Evolutionary conservation across 768 basidiomycete genomes (phyloP).

Genomic region (Pleurotus djamor): DNA sequence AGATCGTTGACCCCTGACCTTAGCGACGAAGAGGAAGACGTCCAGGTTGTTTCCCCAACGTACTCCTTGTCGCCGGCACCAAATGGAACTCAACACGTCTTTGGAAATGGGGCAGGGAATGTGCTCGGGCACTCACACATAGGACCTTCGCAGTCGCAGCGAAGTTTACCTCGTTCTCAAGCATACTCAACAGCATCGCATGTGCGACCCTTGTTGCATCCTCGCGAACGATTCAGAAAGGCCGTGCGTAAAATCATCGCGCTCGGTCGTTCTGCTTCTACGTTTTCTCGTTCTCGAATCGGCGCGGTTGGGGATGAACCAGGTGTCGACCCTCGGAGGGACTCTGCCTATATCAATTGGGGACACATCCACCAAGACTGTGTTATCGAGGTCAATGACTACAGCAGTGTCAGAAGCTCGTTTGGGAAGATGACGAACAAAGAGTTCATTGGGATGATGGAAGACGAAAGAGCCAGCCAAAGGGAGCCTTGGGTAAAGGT

Average conservation of each 20-base stretch:
- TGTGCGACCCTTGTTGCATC: slow-evolving; percentile 22
- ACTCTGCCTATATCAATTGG: slow-evolving; percentile 52
- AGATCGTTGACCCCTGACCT: slow-evolving; percentile 67
- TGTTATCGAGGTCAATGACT: slow-evolving; percentile 66
- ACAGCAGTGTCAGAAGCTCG: slow-evolving; percentile 53
- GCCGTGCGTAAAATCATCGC: slow-evolving; percentile 63
- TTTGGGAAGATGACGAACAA: slow-evolving; percentile 56
- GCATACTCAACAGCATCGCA: slow-evolving; percentile 7
- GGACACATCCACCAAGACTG: slow-evolving; percentile 60
- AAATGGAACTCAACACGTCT: neutral
- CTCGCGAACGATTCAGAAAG: slow-evolving; percentile 51
- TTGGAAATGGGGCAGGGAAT: neutral
- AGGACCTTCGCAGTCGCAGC: slow-evolving; percentile 11
- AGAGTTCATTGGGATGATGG: slow-evolving; percentile 59
- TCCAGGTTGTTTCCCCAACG: slow-evolving; percentile 1
- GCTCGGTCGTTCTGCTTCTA: slow-evolving; percentile 52
- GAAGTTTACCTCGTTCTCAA: slow-evolving; percentile 12
- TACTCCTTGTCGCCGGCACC: neutral
- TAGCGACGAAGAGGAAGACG: slow-evolving; percentile 35
- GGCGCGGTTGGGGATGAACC: slow-evolving; percentile 61
- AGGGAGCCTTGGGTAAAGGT: slow-evolving; percentile 65
- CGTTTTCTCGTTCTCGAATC: slow-evolving; percentile 25
- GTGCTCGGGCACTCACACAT: slow-evolving; percentile 9
- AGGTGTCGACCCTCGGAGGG: slow-evolving; percentile 65
- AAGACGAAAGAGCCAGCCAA: slow-evolving; percentile 37